These are phyloP conservation scores for Protea cynaroides DNA, from an alignment of 164 flowering plant genomes.

Conservation along the genomic window DNA sequence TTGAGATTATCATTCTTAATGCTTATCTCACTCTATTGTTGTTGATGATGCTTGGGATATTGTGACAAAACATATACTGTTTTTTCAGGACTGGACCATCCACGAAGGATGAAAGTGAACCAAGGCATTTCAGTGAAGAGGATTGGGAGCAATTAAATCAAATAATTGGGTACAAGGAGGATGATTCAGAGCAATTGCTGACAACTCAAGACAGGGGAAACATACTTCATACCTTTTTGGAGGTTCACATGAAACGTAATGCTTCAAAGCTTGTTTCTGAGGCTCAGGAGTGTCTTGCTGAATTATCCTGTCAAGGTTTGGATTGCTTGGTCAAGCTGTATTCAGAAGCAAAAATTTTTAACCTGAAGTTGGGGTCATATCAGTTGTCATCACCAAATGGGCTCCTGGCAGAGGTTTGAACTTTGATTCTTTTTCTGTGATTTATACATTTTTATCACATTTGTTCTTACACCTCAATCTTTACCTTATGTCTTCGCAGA, in stretches of 20 bases:
- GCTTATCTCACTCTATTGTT: neutral
- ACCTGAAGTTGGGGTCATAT: conserved; percentile 83
- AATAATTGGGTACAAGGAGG: conserved; percentile 93
- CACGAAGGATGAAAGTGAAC: conserved; percentile 55
- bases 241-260: no score
- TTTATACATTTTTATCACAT: no score
- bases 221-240: conserved; percentile 58
- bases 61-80: conserved; percentile 6
- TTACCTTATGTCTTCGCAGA: conserved; percentile 43
- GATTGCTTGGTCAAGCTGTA: conserved; percentile 69
- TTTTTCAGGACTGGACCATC: conserved; percentile 54
- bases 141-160: no score
- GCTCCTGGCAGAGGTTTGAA: no score
- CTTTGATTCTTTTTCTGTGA: no score
- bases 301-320: conserved; percentile 80
- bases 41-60: conserved; percentile 12
- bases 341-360: conserved; percentile 76
- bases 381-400: conserved; percentile 67
- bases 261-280: no score
- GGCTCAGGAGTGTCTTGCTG: conserved; percentile 54
- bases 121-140: no score
- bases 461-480: neutral
- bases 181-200: conserved; percentile 39
- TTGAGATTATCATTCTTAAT: conserved; percentile 3
- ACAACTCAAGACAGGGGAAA: conserved; percentile 36